These are phyloP conservation scores for Piloderma croceum DNA, from an alignment of 768 basidiomycete species.

Conservation along the genomic window DNA sequence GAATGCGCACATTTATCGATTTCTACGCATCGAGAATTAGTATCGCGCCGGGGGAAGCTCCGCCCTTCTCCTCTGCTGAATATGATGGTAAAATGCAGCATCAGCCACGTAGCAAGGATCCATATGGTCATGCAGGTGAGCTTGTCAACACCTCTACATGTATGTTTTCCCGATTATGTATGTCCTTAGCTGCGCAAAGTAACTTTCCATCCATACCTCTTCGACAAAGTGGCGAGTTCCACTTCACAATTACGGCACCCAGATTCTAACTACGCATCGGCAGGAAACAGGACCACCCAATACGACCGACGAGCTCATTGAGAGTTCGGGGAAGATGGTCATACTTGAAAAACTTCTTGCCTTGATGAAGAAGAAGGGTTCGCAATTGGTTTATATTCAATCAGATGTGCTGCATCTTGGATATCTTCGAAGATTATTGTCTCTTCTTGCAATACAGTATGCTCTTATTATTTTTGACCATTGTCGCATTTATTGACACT, in stretches of 20 bases:
- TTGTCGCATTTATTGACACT: conserved; percentile 5
- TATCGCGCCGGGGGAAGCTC: too few relatives aligned
- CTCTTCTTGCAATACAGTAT: conserved; percentile 83
- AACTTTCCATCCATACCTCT: conserved; percentile 86
- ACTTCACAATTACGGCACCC: not conserved
- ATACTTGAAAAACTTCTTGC: conserved; percentile 90
- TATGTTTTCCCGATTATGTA: conserved; percentile 3
- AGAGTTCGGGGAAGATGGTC: conserved; percentile 96
- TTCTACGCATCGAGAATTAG: too few relatives aligned
- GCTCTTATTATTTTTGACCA: conserved; percentile 23
- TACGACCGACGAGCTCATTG: conserved; percentile 91
- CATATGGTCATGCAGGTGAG: conserved; percentile 99
- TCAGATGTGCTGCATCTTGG: conserved; percentile 98
- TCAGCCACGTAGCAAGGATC: too few relatives aligned
- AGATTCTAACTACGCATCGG: not conserved
- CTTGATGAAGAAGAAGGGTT: conserved; percentile 89
- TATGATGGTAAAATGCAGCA: too few relatives aligned
- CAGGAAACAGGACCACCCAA: conserved; percentile 97
- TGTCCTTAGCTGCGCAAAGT: conserved; percentile 64
- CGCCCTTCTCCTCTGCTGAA: too few relatives aligned
- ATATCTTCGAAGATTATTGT: conserved; percentile 97
- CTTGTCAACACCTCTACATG: conserved; percentile 2
- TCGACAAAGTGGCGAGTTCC: conserved; percentile 80
- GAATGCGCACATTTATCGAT: too few relatives aligned
- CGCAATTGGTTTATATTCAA: conserved; percentile 92